Conservation (phyloP, 2,329 filamentous ascomycete genomes). For the Pseudofabraea citricarpa region DNA sequence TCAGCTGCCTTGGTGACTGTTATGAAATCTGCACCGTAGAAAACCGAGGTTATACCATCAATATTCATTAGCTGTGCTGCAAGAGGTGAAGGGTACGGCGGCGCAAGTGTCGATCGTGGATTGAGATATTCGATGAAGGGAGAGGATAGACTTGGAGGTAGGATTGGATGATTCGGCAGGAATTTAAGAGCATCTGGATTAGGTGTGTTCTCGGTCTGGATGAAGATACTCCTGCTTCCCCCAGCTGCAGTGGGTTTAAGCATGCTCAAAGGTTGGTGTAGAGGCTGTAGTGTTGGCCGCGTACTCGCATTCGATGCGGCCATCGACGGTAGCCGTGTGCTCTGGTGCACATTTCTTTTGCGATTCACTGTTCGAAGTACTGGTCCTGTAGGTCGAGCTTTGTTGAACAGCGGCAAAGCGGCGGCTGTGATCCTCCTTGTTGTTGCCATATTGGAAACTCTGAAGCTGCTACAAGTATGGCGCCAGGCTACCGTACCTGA, state of each 20-base stretch:
- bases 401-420: too few relatives aligned
- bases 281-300: slow-evolving; percentile 38
- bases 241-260: slow-evolving; percentile 33
- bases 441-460: too few relatives aligned
- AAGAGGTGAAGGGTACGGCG: slow-evolving; percentile 85
- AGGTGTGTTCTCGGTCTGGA: slow-evolving; percentile 91
- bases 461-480: too few relatives aligned
- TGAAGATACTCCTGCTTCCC: slow-evolving; percentile 77
- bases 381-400: too few relatives aligned
- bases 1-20: slow-evolving; percentile 89
- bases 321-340: slow-evolving; percentile 38
- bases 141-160: slow-evolving; percentile 67
- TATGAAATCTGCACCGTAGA: slow-evolving; percentile 94
- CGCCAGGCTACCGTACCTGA: too few relatives aligned
- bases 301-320: slow-evolving; percentile 40
- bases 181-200: slow-evolving; percentile 98
- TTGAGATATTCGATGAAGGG: slow-evolving; percentile 89
- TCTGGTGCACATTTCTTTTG: slow-evolving; percentile 35
- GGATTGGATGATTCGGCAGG: slow-evolving; percentile 80
- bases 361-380: slow-evolving; percentile 21
- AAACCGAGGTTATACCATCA: slow-evolving; percentile 90
- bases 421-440: too few relatives aligned
- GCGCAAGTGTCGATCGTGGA: slow-evolving; percentile 80
- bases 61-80: slow-evolving; percentile 88
- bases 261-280: slow-evolving; percentile 34